Percentiles rank a stretch among this genome's conserved stretches.
Conservation (phyloP, 108 stramenopile genomes). For the Epipyxis sp. region DNA sequence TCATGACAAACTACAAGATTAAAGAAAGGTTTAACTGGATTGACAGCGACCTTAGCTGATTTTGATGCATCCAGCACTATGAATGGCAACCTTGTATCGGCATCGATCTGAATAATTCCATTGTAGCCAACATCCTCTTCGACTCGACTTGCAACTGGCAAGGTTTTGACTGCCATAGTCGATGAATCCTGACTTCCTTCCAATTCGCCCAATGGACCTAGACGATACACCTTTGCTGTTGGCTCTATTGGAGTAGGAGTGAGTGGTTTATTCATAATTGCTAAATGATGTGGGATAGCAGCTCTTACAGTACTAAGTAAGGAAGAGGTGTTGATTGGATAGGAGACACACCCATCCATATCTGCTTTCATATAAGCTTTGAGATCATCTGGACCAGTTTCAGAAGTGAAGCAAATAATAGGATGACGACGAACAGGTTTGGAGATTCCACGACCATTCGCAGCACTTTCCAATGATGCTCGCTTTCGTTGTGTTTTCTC, state of each 20-base stretch:
- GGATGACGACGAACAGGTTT: slow-evolving; percentile 53
- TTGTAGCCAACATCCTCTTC: neutral
- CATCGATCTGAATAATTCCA: slow-evolving; percentile 23
- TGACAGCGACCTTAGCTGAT: neutral
- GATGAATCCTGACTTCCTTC: slow-evolving; percentile 11
- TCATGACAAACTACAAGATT: slow-evolving; percentile 65
- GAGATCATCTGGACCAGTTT: slow-evolving; percentile 55
- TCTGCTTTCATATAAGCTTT: slow-evolving; percentile 59
- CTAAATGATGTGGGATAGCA: slow-evolving; percentile 54
- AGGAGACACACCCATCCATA: slow-evolving; percentile 62
- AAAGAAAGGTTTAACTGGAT: slow-evolving; percentile 5
- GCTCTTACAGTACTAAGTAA: slow-evolving; percentile 57
- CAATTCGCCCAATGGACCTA: slow-evolving; percentile 14
- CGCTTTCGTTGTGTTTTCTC: slow-evolving; percentile 15
- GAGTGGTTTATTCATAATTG: neutral
- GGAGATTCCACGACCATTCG: too few species aligned
- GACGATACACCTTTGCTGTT: neutral
- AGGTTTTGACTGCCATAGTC: slow-evolving; percentile 9
- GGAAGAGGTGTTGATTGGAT: slow-evolving; percentile 46
- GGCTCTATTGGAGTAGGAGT: neutral
- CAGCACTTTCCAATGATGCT: too few species aligned
- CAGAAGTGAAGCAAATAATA: slow-evolving; percentile 48
- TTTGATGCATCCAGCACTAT: slow-evolving; percentile 26
- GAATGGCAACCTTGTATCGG: slow-evolving; percentile 23
- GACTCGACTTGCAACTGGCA: neutral